phyloP scores from a whole-genome alignment of 495 filamentous ascomycete species.

The Hyaloscypha finlandica region DNA sequence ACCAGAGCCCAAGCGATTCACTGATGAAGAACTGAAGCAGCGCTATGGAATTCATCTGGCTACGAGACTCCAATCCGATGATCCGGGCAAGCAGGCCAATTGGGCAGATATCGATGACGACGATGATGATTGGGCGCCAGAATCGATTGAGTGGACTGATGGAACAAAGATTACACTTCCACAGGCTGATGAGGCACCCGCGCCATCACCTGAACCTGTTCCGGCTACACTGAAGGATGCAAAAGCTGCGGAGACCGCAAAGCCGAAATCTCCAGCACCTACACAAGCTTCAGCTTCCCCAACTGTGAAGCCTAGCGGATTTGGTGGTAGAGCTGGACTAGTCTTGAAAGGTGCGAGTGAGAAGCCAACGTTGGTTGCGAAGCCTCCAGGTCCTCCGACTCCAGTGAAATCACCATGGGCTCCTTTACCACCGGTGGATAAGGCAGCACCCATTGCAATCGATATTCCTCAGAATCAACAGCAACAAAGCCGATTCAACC shows the following conservation, averaged over 20 bases:
- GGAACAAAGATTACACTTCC: slow-evolving; percentile 88
- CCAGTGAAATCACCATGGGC: slow-evolving; percentile 93
- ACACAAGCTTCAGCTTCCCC: slow-evolving; percentile 40
- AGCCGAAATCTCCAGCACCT: slow-evolving; percentile 40
- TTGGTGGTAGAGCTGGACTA: slow-evolving; percentile 48
- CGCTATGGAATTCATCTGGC: slow-evolving; percentile 97
- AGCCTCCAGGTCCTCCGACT: slow-evolving; percentile 68
- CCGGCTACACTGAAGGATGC: slow-evolving; percentile 35
- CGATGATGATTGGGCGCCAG: slow-evolving; percentile 96
- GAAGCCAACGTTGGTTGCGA: slow-evolving; percentile 76
- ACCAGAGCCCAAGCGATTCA: slow-evolving; percentile 86
- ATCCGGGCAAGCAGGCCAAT: slow-evolving; percentile 78
- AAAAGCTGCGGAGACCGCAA: slow-evolving; percentile 40
- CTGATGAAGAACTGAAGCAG: slow-evolving; percentile 94
- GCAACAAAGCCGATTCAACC: slow-evolving; percentile 30
- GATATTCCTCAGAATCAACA: slow-evolving; percentile 35
- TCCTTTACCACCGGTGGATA: slow-evolving; percentile 78
- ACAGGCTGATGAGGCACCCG: slow-evolving; percentile 54
- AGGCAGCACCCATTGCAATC: slow-evolving; percentile 67
- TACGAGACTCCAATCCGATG: slow-evolving; percentile 82
- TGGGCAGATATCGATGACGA: slow-evolving; percentile 99
- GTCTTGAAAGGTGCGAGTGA: slow-evolving; percentile 70
- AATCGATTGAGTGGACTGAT: slow-evolving; percentile 96
- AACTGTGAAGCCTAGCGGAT: slow-evolving; percentile 42
- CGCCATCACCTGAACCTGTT: slow-evolving; percentile 41